Evolutionary conservation across 306 rosid species (phyloP).

Genomic region (Oxytropis ochrocephala): DNA sequence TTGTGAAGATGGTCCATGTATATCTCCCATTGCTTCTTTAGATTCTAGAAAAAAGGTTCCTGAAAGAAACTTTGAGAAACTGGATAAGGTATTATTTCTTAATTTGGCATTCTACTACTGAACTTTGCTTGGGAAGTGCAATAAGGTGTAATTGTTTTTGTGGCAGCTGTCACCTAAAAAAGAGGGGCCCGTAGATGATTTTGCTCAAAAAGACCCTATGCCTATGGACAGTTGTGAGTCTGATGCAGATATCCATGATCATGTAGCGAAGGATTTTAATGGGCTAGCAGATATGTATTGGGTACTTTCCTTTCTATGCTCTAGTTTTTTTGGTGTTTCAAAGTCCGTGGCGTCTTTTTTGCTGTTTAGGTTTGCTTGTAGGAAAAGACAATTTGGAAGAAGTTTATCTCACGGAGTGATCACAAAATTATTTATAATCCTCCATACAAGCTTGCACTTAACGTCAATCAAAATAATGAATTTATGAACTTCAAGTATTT

Average conservation of each 20-base stretch:
- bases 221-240: conserved; percentile 45
- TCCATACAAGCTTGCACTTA: not conserved
- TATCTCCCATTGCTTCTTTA: conserved; percentile 36
- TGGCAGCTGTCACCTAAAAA: conserved; percentile 47
- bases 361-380: conserved; percentile 7
- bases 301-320: conserved; percentile 47
- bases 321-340: not conserved
- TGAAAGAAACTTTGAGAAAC: conserved; percentile 31
- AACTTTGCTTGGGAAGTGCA: conserved; percentile 25
- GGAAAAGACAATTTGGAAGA: not conserved
- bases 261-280: conserved; percentile 46
- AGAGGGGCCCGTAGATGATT: conserved; percentile 45
- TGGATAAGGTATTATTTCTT: conserved; percentile 52
- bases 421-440: not conserved
- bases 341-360: not conserved
- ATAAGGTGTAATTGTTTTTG: conserved; percentile 4
- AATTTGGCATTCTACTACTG: conserved; percentile 7
- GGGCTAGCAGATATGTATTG: conserved; percentile 61
- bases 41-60: conserved; percentile 36
- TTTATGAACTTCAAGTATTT: not conserved
- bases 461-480: conserved; percentile 1
- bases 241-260: conserved; percentile 44
- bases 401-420: not conserved
- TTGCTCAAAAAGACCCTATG: conserved; percentile 39
- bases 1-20: conserved; percentile 28